phyloP scores from a whole-genome alignment of 352 stramenopile genomes.

The Globisporangium nagaii region DNA sequence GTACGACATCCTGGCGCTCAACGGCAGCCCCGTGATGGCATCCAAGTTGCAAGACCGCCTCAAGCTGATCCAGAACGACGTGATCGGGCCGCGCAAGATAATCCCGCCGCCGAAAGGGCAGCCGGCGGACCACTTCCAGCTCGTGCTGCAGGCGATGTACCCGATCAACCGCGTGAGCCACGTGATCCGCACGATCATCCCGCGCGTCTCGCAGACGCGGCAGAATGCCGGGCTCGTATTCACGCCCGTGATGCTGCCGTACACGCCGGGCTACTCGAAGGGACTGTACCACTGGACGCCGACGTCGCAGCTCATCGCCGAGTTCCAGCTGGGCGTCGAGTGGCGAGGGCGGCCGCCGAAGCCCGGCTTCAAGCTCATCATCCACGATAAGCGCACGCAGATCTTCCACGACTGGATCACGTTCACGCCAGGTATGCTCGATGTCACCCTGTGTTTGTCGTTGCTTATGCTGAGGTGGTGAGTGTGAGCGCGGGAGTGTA shows the following conservation, averaged over 20 bases:
- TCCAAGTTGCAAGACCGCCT: conserved; percentile 83
- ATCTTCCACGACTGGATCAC: conserved; percentile 88
- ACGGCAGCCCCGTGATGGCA: conserved; percentile 76
- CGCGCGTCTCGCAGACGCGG: conserved; percentile 64
- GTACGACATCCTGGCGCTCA: conserved; percentile 83
- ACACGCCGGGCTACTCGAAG: conserved; percentile 74
- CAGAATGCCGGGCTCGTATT: conserved; percentile 76
- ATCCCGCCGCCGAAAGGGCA: conserved; percentile 70
- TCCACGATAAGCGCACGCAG: conserved; percentile 81
- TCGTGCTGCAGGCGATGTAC: conserved; percentile 85
- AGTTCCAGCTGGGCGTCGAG: conserved; percentile 80
- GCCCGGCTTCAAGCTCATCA: conserved; percentile 78
- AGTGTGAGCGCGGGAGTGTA: neutral
- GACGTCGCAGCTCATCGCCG: conserved; percentile 40
- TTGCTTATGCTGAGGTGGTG: too few relatives aligned
- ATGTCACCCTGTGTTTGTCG: neutral
- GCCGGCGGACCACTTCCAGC: conserved; percentile 71
- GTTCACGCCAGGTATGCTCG: conserved; percentile 52
- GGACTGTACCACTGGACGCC: conserved; percentile 74
- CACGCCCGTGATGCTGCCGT: conserved; percentile 70
- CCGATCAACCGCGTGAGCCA: conserved; percentile 67
- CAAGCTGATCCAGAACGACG: conserved; percentile 87
- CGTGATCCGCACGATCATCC: conserved; percentile 73
- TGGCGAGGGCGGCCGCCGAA: conserved; percentile 73
- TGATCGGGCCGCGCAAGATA: conserved; percentile 78